Percentiles rank a stretch among this genome's conserved stretches.
Conservation (phyloP, 129 eudicot species). For the Flaveria bidentis region DNA sequence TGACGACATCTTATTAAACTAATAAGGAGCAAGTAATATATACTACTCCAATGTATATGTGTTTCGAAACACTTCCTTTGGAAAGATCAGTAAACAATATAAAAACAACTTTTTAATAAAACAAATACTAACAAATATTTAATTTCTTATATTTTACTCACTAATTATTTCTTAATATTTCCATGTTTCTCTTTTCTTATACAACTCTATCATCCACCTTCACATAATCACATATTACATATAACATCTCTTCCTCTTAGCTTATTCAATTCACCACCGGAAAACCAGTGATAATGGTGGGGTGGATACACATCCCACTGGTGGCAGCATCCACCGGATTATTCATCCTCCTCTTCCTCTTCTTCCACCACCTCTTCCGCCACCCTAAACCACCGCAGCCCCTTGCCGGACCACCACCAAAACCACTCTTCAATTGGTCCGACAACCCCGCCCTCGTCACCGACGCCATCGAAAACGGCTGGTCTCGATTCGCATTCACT, state of each 20-base stretch:
- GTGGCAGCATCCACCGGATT: conserved; percentile 34
- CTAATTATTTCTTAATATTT: not conserved
- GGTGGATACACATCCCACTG: conserved; percentile 37
- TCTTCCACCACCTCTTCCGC: conserved; percentile 26
- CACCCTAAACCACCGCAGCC: conserved; percentile 28
- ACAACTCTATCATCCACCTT: not conserved
- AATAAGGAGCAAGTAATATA: conserved; percentile 8
- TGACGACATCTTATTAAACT: not conserved
- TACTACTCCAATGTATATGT: conserved; percentile 11
- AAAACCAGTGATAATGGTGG: conserved; percentile 30
- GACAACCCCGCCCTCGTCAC: conserved; percentile 79
- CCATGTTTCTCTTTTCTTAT: conserved; percentile 17
- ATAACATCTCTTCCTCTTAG: conserved; percentile 22
- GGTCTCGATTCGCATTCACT: conserved; percentile 84
- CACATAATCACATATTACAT: conserved; percentile 16
- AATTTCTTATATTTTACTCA: not conserved
- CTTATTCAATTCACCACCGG: conserved; percentile 4
- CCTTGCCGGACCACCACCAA: conserved; percentile 12
- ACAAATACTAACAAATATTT: too few species aligned
- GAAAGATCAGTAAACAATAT: not conserved
- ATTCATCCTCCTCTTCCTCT: conserved; percentile 31
- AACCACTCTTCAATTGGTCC: conserved; percentile 57
- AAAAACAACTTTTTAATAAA: not conserved
- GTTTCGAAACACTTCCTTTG: conserved; percentile 1
- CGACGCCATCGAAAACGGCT: conserved; percentile 90